A percentile compares a stretch with the other conserved stretches of the same genome.
These are phyloP conservation scores for Malus hybrid DNA, from an alignment of 331 rosid species.

Conservation along the genomic window DNA sequence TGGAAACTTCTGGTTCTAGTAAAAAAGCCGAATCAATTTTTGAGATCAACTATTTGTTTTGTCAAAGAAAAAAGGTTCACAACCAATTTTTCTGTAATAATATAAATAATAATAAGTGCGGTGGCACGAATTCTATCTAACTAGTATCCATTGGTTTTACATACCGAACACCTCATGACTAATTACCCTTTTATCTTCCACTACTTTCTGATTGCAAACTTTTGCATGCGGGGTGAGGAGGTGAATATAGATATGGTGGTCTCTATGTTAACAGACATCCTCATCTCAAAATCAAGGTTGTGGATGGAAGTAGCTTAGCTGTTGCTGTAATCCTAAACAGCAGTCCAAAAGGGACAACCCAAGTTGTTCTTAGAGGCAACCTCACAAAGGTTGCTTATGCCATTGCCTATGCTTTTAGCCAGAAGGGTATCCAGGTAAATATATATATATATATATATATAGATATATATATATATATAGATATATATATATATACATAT, in stretches of 20 bases:
- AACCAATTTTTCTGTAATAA: no score
- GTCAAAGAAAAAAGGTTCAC: no score
- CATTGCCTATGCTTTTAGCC: conserved; percentile 43
- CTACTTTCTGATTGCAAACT: not conserved
- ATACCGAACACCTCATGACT: no score
- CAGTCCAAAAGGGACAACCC: conserved; percentile 57
- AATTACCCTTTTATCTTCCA: not conserved
- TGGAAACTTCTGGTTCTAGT: no score
- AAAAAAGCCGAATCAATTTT: no score
- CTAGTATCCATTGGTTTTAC: no score
- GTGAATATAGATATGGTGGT: conserved; percentile 53
- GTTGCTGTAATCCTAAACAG: conserved; percentile 54
- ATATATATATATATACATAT: no score
- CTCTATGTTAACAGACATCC: conserved; percentile 46
- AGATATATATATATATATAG: no score
- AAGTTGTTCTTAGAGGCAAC: conserved; percentile 60
- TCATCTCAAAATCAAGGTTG: conserved; percentile 49
- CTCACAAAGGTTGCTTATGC: conserved; percentile 63
- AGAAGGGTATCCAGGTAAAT: conserved; percentile 50
- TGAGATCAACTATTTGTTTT: no score
- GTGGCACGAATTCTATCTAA: no score
- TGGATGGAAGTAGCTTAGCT: conserved; percentile 70
- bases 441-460: no score
- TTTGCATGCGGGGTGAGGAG: conserved; percentile 39
- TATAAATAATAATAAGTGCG: no score